Evolutionary conservation across 163 green algal genomes (phyloP), one percentile per base, ranked within the genome.

Genomic region (Scenedesmus sp.): DNA sequence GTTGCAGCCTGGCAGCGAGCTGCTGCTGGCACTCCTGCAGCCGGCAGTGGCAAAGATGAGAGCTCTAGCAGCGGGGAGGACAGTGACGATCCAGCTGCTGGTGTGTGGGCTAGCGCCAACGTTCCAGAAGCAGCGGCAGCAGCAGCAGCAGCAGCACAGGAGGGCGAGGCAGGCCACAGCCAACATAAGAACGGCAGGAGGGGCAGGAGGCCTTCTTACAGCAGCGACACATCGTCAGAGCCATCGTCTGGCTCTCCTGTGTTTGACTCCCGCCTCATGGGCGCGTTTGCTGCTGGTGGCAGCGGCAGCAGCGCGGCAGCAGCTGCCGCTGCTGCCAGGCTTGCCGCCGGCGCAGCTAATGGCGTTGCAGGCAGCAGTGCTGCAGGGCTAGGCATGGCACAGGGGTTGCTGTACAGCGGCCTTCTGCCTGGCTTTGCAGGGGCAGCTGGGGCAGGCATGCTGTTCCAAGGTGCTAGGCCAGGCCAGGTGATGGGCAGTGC

Each of bases 11-110:
- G 52, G 52, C 67, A 90, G 67, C 54, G 16, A 13, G 52, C 79
- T 62, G 79, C 79, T 34, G 54, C 79, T 60, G 79, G 4, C 79
- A 34, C 8, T 60, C 34, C 10, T 46, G 86, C 86, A 84, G 86
- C 86, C 73, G 67, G 12, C 52, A 60, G 20, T 4, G 18, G 2
- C 57, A 15, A 82, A 7, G n/a, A 70, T 20, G 67, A 84, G 4
- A 86, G n/a, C 64, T 46, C 10, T 0, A 86, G 74, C 87, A 91
- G 87, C 57, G 52, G 87, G n/a, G 70, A 86, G 23, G 87, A 86
- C 23, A 91, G 87, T 46, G 87, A 76, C 16, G 86, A 74, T 56
- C 87, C 34, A 3, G 74, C 18, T 74, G 87, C 56, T 46, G 56
- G 7, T 46, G 56, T 77, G 60, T 91, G 87, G 73, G 66, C 74